These are phyloP conservation scores for Tetraselmis chui DNA, from an alignment of 139 green algal genomes.

Conservation along the genomic window DNA sequence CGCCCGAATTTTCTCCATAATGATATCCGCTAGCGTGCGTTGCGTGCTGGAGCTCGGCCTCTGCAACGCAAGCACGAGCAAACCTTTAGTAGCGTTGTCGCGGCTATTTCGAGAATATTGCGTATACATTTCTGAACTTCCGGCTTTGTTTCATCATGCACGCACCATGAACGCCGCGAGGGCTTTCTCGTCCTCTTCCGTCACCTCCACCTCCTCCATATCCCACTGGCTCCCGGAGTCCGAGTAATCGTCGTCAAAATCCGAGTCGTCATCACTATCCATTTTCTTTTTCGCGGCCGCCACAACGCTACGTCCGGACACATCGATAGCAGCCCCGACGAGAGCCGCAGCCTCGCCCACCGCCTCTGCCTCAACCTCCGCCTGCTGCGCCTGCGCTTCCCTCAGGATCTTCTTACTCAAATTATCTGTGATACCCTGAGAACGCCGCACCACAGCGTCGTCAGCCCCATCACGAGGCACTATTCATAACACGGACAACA, in stretches of 20 bases:
- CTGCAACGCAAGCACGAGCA: neutral
- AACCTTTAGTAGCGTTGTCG: no score
- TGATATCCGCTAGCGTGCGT: slow-evolving; percentile 79
- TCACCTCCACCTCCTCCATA: slow-evolving; percentile 41
- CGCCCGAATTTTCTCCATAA: slow-evolving; percentile 72
- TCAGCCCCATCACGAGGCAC: neutral
- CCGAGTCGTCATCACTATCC: slow-evolving; percentile 25
- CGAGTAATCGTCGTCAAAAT: slow-evolving; percentile 13
- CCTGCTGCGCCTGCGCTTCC: slow-evolving; percentile 71
- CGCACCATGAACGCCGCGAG: slow-evolving; percentile 71
- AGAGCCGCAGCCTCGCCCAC: slow-evolving; percentile 14
- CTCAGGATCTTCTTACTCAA: slow-evolving; percentile 67
- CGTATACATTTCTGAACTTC: neutral
- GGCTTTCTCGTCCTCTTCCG: slow-evolving; percentile 69
- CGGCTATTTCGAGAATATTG: neutral
- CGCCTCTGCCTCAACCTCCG: slow-evolving; percentile 71
- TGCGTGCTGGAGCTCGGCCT: slow-evolving; percentile 32
- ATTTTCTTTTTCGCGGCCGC: slow-evolving; percentile 17
- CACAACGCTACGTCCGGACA: slow-evolving; percentile 22
- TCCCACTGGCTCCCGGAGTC: slow-evolving; percentile 9
- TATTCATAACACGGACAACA: no score
- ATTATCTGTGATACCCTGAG: slow-evolving; percentile 39
- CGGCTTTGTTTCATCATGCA: neutral
- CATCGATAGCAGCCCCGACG: slow-evolving; percentile 4
- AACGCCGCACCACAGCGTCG: neutral